These are phyloP conservation scores for Theobroma cacao DNA, from an alignment of 345 rosid genomes.

Conservation along the genomic window DNA sequence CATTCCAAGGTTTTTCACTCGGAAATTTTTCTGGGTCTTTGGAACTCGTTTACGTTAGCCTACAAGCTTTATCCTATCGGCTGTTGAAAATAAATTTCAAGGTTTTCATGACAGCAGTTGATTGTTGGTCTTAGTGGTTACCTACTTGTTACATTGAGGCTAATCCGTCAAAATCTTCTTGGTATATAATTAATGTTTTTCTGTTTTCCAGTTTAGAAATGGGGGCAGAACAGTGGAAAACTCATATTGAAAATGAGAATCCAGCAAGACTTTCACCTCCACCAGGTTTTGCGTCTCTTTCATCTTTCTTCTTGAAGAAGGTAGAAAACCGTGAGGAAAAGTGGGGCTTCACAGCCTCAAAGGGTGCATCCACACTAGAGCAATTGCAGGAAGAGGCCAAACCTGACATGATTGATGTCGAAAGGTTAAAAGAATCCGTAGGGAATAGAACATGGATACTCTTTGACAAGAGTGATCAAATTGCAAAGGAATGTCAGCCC, in stretches of 20 bases:
- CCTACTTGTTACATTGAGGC: background rate
- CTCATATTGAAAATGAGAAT: background rate
- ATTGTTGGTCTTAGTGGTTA: background rate
- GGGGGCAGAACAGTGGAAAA: conserved; percentile 14
- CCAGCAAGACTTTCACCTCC: conserved; percentile 19
- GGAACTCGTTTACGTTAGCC: too few relatives aligned
- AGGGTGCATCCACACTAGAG: conserved; percentile 5
- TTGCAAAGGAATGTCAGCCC: conserved; percentile 16
- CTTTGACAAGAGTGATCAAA: conserved; percentile 15
- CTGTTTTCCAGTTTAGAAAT: conserved; percentile 13
- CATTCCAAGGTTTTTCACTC: too few relatives aligned
- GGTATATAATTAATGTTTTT: background rate
- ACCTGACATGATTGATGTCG: conserved; percentile 9
- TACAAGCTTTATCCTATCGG: background rate
- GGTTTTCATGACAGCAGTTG: background rate
- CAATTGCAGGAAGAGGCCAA: background rate
- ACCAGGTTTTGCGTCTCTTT: conserved; percentile 43
- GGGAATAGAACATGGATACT: conserved; percentile 37
- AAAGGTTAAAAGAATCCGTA: conserved; percentile 23
- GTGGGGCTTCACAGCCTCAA: background rate
- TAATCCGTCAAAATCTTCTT: background rate
- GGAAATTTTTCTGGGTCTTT: background rate
- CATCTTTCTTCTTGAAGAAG: conserved; percentile 43
- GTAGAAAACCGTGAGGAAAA: conserved; percentile 21
- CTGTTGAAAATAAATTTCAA: background rate